A percentile compares a stretch with the other conserved stretches of the same genome.
Evolutionary conservation across 495 filamentous ascomycete genomes (phyloP).

Genomic region (Trichoderma parareesei): DNA sequence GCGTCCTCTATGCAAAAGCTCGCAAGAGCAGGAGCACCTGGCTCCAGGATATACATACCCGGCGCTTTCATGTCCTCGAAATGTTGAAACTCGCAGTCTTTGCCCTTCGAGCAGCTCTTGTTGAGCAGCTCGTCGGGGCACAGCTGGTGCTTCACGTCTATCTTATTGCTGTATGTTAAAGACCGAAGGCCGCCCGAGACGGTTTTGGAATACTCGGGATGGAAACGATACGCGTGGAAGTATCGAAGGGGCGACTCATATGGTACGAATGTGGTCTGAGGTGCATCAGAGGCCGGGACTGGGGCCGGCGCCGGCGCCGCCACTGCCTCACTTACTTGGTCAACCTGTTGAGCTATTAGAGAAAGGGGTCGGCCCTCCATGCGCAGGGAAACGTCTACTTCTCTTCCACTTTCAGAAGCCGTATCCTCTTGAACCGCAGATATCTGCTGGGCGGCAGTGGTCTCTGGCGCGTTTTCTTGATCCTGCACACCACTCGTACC

Average conservation of each 20-base stretch:
- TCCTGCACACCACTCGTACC: background rate
- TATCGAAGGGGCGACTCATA: constrained; percentile 76
- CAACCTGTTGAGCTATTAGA: constrained; percentile 9
- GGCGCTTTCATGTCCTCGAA: constrained; percentile 64
- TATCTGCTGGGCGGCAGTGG: background rate
- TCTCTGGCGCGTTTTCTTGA: background rate
- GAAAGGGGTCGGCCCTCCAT: background rate
- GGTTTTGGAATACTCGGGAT: constrained; percentile 60
- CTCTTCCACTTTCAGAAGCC: constrained; percentile 8
- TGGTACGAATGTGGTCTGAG: constrained; percentile 44
- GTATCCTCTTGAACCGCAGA: background rate
- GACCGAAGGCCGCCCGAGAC: constrained; percentile 75
- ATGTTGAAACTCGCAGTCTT: constrained; percentile 67
- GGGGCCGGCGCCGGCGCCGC: background rate
- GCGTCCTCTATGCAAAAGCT: constrained; percentile 35
- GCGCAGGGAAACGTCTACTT: constrained; percentile 3
- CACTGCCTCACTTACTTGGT: constrained; percentile 2
- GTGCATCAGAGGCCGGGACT: constrained; percentile 3
- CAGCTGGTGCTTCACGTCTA: constrained; percentile 62
- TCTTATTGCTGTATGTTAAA: constrained; percentile 83
- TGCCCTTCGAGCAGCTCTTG: constrained; percentile 66
- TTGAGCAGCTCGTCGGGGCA: constrained; percentile 68
- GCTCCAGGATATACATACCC: constrained; percentile 56
- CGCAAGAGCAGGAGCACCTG: constrained; percentile 22
- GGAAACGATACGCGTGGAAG: constrained; percentile 85